These are phyloP conservation scores for Tetradesmus obliquus DNA, from an alignment of 139 green algal genomes.

Conservation along the genomic window DNA sequence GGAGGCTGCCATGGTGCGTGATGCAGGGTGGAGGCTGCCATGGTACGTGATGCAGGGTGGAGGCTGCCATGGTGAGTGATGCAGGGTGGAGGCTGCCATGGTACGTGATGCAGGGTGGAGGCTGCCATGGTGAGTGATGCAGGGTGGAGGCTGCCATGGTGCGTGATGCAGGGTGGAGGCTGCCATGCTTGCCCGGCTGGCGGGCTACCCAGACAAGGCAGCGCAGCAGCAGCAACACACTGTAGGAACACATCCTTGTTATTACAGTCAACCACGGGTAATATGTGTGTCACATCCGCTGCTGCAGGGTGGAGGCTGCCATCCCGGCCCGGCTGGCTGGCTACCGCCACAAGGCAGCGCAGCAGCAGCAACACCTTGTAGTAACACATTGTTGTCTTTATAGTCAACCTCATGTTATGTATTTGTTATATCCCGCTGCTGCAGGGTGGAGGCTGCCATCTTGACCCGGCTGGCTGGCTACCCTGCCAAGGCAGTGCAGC, in stretches of 20 bases:
- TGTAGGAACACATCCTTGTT: too few species aligned
- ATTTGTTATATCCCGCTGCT: neutral
- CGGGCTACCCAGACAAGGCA: constrained; percentile 51
- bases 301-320: too few species aligned
- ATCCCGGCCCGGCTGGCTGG: neutral
- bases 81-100: neutral
- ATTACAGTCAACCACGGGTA: neutral
- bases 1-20: too few species aligned
- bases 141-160: too few species aligned
- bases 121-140: too few species aligned
- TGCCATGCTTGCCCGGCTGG: constrained; percentile 33
- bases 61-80: neutral
- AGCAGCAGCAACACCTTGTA: constrained; percentile 52
- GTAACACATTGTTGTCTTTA: too few species aligned
- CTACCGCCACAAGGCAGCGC: neutral
- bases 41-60: neutral
- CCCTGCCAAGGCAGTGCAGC: constrained; percentile 31
- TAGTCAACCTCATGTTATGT: neutral
- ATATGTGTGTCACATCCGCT: neutral
- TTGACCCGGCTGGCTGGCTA: constrained; percentile 53
- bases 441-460: constrained; percentile 22
- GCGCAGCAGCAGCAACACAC: constrained; percentile 52
- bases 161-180: neutral
- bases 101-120: neutral
- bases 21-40: neutral